Conservation (phyloP, 2,329 filamentous ascomycete genomes). For the Fusarium penzigii region DNA sequence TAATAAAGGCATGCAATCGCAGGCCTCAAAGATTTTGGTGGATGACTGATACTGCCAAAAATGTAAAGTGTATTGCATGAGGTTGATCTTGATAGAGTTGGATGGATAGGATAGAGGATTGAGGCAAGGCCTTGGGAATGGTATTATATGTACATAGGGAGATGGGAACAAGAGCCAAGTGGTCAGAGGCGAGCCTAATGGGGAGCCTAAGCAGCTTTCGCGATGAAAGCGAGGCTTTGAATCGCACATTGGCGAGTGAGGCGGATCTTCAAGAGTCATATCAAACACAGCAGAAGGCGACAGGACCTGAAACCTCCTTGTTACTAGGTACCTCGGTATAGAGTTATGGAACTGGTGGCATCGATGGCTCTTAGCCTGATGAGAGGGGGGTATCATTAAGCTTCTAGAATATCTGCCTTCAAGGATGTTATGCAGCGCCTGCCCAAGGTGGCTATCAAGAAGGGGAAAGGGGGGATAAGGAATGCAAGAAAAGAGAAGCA, state of each 20-base stretch:
- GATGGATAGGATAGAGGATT: not conserved
- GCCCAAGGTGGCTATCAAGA: conserved; percentile 16
- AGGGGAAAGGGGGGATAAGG: not conserved
- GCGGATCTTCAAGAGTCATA: conserved; percentile 24
- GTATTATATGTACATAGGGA: not conserved
- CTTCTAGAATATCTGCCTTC: conserved; percentile 26
- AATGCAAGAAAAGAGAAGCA: not conserved
- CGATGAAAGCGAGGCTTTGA: conserved; percentile 28
- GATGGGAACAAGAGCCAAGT: conserved; percentile 1
- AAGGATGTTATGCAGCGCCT: conserved; percentile 12
- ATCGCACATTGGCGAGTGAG: conserved; percentile 32
- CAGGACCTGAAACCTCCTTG: conserved; percentile 21
- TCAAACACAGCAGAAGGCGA: conserved; percentile 19
- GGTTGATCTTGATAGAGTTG: conserved; percentile 3
- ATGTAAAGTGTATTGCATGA: conserved; percentile 16
- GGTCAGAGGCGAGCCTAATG: conserved; percentile 1
- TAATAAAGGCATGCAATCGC: conserved; percentile 11
- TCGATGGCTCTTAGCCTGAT: conserved; percentile 8
- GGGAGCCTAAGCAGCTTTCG: not conserved
- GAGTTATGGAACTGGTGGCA: conserved; percentile 1
- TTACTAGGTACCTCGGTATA: conserved; percentile 1
- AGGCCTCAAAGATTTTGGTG: conserved; percentile 15
- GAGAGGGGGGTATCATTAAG: conserved; percentile 23
- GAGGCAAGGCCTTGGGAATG: not conserved
- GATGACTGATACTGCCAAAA: conserved; percentile 19